These are phyloP conservation scores for Schizothecium vesticola DNA, from an alignment of 495 filamentous ascomycete species.

Conservation along the genomic window DNA sequence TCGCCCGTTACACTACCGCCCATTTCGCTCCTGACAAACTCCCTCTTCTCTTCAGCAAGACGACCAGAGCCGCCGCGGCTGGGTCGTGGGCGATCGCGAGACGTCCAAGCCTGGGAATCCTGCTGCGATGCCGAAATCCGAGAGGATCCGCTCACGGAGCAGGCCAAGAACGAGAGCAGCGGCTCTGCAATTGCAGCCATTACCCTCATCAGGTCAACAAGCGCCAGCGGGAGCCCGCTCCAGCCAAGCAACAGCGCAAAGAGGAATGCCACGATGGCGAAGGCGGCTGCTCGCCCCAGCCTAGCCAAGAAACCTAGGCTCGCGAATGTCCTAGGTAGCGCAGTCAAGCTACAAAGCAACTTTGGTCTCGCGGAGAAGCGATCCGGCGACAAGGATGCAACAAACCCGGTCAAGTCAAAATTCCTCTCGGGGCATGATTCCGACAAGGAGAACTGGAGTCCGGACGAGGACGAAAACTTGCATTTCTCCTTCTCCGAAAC, in stretches of 20 bases:
- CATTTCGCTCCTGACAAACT: slow-evolving; percentile 53
- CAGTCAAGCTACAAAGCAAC: slow-evolving; percentile 58
- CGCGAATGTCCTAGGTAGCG: slow-evolving; percentile 56
- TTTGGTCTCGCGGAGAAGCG: slow-evolving; percentile 28
- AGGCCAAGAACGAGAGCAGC: slow-evolving; percentile 65
- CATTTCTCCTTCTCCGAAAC: slow-evolving; percentile 21
- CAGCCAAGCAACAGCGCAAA: slow-evolving; percentile 48
- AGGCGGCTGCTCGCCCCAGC: slow-evolving; percentile 41
- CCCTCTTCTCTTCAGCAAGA: slow-evolving; percentile 44
- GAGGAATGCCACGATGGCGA: slow-evolving; percentile 50
- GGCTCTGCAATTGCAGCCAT: slow-evolving; percentile 70
- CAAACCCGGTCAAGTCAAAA: slow-evolving; percentile 43
- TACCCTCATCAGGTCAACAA: slow-evolving; percentile 61
- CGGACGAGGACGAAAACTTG: slow-evolving; percentile 45
- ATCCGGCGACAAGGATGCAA: slow-evolving; percentile 15
- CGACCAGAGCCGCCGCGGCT: slow-evolving; percentile 41
- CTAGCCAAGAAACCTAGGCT: slow-evolving; percentile 61
- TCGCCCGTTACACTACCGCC: slow-evolving; percentile 48
- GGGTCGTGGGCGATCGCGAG: slow-evolving; percentile 65
- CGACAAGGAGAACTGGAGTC: slow-evolving; percentile 90
- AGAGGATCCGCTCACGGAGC: slow-evolving; percentile 60
- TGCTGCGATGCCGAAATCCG: slow-evolving; percentile 68
- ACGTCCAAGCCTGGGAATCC: slow-evolving; percentile 80
- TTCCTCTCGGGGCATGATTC: slow-evolving; percentile 55
- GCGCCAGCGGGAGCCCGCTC: slow-evolving; percentile 41